phyloP scores from a whole-genome alignment of 257 asterid genomes.

The Solanum pennellii region DNA sequence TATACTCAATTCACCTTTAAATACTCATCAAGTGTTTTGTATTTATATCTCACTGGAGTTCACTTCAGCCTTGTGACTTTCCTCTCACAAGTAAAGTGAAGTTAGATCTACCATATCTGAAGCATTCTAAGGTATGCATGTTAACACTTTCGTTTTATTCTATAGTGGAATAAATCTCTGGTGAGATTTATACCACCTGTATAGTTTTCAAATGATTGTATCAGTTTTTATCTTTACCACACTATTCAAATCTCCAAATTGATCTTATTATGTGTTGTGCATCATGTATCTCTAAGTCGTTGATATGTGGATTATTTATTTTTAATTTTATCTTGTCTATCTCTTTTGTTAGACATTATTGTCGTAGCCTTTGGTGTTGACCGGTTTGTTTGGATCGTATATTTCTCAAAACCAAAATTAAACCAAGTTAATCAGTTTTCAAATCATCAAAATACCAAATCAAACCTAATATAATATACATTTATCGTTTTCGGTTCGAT shows the following conservation, averaged over 20 bases:
- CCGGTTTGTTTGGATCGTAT: too few species aligned
- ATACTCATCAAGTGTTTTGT: not conserved
- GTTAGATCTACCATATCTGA: not conserved
- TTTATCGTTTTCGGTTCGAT: too few species aligned
- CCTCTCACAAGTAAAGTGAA: not conserved
- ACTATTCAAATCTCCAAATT: too few species aligned
- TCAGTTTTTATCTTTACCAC: not conserved
- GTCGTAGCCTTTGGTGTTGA: not conserved
- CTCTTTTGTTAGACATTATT: not conserved
- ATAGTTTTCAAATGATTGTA: not conserved
- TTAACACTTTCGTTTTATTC: not conserved
- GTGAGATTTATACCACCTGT: not conserved
- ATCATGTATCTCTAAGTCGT: not conserved
- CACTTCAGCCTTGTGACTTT: not conserved
- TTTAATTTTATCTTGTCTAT: not conserved
- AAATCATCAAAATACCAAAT: too few species aligned
- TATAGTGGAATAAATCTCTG: not conserved
- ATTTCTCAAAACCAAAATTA: too few species aligned
- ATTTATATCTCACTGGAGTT: not conserved
- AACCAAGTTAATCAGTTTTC: too few species aligned
- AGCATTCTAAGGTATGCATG: not conserved
- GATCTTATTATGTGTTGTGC: not conserved
- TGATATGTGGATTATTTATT: not conserved
- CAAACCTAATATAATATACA: too few species aligned
- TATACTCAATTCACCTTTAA: too few species aligned